Base-by-base conservation (phyloP, 2,329 filamentous ascomycete genomes). In the Talaromyces marneffei region DNA sequence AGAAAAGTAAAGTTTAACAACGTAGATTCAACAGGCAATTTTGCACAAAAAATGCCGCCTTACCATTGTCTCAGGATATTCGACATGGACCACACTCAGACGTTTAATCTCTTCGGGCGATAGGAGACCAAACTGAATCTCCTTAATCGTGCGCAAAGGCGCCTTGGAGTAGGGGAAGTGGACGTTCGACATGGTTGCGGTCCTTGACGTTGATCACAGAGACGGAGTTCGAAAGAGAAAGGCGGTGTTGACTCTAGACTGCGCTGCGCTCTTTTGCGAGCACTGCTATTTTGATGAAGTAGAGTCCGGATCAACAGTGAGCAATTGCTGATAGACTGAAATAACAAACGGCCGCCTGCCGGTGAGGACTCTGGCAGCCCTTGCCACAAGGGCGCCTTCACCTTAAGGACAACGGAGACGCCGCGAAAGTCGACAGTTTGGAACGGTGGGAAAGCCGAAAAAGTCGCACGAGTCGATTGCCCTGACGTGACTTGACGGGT, bases 101-200 rank as follows among this genome's bases (percentile, higher is more conserved):
- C 89, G 92, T 83, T 99, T 97, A 79, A 97, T 96, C 82, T 99
- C 95, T 76, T 99, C 94, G 27, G 94, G 94, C 37, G 94, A 96
- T 78, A 99, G 86, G 74, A 99, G 85, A 74, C 94, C 94, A 75
- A 99, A 99, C 83, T 99, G 95, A 71, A 99, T 96, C 84, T 99
- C 95, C 84, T 97, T 89, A 72, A 99, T 92, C 68, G 90, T 96
- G 83, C 94, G 93, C 85, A 97, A 85, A 77, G 92, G 92, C 85
- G 90, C 92, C 85, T 90, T 92, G 76, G 91, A 96, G 79, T 92
- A 91, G 73, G 89, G 84, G 74, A 96, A 96, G 75, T 88, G 88
- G 68, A 93, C 87, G 80, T 95, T 96, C 81, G 93, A 85, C 94
- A 99, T 96, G 73, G 72, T 90, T 79, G 75, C 35, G 50, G 60